Base-by-base conservation (phyloP, 371 early-diverging fungal genomes). In the Mucor circinelloides region DNA sequence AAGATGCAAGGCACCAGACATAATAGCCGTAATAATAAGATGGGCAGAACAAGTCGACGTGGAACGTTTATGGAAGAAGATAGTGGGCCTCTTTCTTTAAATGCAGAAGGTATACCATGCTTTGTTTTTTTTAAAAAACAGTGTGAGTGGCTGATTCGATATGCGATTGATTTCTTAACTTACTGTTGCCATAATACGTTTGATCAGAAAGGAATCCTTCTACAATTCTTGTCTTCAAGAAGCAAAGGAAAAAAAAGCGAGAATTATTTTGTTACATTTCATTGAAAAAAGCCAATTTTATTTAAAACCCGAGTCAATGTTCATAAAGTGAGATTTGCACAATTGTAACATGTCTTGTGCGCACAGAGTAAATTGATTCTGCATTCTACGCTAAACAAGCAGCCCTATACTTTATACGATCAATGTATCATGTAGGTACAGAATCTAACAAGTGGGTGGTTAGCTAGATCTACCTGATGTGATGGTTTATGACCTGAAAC, bases 1-100 rank as follows among this genome's bases (percentile, higher is more conserved):
- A 87, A 76, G 15, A 69, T 56, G 5, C 86, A 83, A 28, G 89
- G 89, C 57, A 83, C 73, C 38, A 83, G 38, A 60, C 84, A 79
- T 25, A 81, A 56, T 12, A 70, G 58, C 21, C 81, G 70, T 27
- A 85, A 67, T 6, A 81, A 19, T 58, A 79, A 69, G 44, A 82
- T 76, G 55, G 81, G 81, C 13, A 79, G 44, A 46, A 76, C 80
- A 64, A 72, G 71, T 48, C 70, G 75, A 17, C 74, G 75, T 28
- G 85, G 84, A 12, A 85, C 77, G 71, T 79, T 77, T 19, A 80
- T 44, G 25, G 83, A 38, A 23, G 79, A 70, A 46, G 78, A 72
- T 44, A 75, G 59, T 13, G 77, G 74, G 28, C 58, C 66, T 38
- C 61, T 65, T 42, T 72, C 72, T 64, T 66, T 66, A 34, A 46